These are phyloP conservation scores for Fraxinus latifolia DNA, from an alignment of 305 asterid genomes.

Conservation along the genomic window DNA sequence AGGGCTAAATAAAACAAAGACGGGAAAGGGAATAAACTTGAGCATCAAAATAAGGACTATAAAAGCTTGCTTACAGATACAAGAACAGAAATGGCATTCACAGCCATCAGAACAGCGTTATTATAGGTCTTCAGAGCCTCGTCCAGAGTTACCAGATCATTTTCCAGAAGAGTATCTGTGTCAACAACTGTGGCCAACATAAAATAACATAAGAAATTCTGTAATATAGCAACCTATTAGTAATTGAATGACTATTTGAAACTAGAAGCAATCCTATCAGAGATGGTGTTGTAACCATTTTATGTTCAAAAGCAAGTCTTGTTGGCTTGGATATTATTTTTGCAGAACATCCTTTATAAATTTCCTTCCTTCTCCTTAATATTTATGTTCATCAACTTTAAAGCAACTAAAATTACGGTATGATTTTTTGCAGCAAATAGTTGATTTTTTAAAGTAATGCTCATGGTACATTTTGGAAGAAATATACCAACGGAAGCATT, in stretches of 20 bases:
- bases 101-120: conserved; percentile 87
- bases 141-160: conserved; percentile 87
- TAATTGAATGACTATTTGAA: neutral
- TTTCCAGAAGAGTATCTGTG: conserved; percentile 80
- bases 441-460: neutral
- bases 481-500: neutral
- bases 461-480: neutral
- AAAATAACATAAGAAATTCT: conserved; percentile 14
- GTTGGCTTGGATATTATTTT: neutral
- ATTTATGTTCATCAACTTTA: conserved; percentile 2
- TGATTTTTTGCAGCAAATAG: neutral
- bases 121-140: conserved; percentile 84
- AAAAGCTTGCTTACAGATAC: conserved; percentile 56
- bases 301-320: neutral
- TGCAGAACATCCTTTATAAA: neutral
- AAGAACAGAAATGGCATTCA: conserved; percentile 72
- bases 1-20: conserved; percentile 13
- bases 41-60: conserved; percentile 20
- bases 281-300: neutral
- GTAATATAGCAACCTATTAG: conserved; percentile 14
- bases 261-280: neutral
- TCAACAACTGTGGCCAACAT: conserved; percentile 71
- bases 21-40: conserved; percentile 10
- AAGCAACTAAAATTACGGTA: neutral
- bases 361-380: neutral